phyloP scores from a whole-genome alignment of 1,284 basidiomycete genomes.

The Marasmius tenuissimus region DNA sequence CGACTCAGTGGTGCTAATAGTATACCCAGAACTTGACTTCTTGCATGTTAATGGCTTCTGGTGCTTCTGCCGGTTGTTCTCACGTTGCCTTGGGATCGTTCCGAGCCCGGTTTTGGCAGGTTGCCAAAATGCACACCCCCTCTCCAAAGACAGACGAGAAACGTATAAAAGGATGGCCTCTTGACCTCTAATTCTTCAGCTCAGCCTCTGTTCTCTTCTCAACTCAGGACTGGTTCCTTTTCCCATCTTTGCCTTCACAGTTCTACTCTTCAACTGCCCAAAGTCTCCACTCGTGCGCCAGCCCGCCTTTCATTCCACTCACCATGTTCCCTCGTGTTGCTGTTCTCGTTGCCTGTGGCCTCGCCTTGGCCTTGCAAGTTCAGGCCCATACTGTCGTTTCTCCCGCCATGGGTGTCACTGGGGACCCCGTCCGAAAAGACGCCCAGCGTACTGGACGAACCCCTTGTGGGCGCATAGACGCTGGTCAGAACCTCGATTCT shows the following conservation, averaged over 20 bases:
- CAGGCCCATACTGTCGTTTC: background rate
- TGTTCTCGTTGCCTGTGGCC: background rate
- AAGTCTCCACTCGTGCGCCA: background rate
- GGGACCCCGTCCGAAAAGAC: slow-evolving; percentile 18
- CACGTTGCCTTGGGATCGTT: no score
- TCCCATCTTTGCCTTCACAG: background rate
- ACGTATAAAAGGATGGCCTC: background rate
- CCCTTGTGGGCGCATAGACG: slow-evolving; percentile 20
- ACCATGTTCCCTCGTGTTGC: slow-evolving; percentile 1
- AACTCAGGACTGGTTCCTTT: background rate
- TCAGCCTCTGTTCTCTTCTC: background rate
- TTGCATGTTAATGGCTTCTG: no score
- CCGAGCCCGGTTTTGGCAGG: background rate
- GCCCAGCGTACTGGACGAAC: slow-evolving; percentile 19
- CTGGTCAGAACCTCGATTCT: slow-evolving; percentile 20
- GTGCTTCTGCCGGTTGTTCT: no score
- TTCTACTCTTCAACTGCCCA: background rate
- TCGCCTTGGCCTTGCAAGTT: background rate
- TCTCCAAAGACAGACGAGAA: background rate
- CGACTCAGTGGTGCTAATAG: no score
- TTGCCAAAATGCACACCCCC: background rate
- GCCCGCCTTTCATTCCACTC: background rate
- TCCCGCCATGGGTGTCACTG: slow-evolving; percentile 21
- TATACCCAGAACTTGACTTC: no score
- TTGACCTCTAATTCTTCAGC: background rate